Conservation (phyloP, 1,284 basidiomycete genomes). For the Retiboletus flavoniger region DNA sequence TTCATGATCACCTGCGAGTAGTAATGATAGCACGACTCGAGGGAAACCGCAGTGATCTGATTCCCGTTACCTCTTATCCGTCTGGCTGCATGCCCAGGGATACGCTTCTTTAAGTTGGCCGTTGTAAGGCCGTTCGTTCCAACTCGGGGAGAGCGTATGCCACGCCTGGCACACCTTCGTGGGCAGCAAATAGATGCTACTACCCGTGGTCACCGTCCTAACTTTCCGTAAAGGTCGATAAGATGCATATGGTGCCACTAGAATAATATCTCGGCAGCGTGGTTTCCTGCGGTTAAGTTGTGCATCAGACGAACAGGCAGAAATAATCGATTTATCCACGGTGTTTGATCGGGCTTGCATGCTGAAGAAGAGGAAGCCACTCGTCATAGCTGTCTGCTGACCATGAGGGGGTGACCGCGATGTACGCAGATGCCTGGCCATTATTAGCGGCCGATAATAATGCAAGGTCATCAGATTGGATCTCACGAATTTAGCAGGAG, state of each 20-base stretch:
- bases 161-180: neutral
- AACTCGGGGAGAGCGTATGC: neutral
- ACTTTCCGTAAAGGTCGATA: neutral
- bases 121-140: neutral
- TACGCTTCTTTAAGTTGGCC: neutral
- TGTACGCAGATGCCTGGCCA: neutral
- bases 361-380: neutral
- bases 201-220: neutral
- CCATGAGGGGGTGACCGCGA: neutral
- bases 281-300: neutral
- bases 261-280: neutral
- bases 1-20: slow-evolving; percentile 10
- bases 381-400: neutral
- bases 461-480: neutral
- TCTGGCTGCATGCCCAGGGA: neutral
- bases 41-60: slow-evolving; percentile 1
- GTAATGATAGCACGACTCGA: neutral
- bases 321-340: neutral
- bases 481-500: neutral
- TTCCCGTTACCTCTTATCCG: slow-evolving; percentile 7
- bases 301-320: neutral
- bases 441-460: neutral
- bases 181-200: neutral
- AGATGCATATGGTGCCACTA: neutral
- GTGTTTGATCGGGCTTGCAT: neutral